Percentiles rank a stretch among this genome's conserved stretches.
Conservation (phyloP, 148 eudicot genomes). For the Vaccinium darrowii region DNA sequence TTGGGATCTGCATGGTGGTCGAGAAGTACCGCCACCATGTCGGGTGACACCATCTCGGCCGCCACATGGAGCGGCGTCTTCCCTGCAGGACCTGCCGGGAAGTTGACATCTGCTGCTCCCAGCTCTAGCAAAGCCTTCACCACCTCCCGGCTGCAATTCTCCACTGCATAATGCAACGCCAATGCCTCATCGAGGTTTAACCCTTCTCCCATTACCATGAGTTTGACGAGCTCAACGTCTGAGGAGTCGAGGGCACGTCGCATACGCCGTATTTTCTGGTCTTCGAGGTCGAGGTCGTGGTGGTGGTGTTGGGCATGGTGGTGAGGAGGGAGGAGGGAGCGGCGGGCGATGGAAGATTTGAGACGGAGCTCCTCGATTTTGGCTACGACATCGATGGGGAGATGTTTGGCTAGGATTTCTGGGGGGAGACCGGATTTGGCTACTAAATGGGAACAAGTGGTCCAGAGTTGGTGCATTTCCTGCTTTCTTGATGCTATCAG, state of each 20-base stretch:
- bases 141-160: constrained; percentile 81
- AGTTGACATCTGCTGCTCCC: constrained; percentile 87
- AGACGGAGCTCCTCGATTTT: constrained; percentile 87
- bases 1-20: constrained; percentile 99
- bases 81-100: constrained; percentile 75
- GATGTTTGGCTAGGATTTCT: constrained; percentile 86
- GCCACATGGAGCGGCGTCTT: constrained; percentile 91
- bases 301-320: constrained; percentile 47
- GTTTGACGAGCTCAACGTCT: constrained; percentile 89
- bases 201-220: constrained; percentile 98
- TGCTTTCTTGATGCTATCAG: constrained; percentile 88
- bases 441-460: constrained; percentile 82
- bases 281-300: constrained; percentile 53
- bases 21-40: constrained; percentile 90
- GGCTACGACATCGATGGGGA: constrained; percentile 73
- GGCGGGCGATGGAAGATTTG: constrained; percentile 57
- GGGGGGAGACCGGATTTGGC: constrained; percentile 92
- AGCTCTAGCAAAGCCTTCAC: constrained; percentile 88
- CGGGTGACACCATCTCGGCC: constrained; percentile 94
- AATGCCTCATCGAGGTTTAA: constrained; percentile 82
- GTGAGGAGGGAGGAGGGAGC: constrained; percentile 53
- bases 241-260: constrained; percentile 89
- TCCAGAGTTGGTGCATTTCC: constrained; percentile 92
- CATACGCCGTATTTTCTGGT: constrained; percentile 86
- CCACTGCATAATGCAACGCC: constrained; percentile 84